These are phyloP conservation scores for Penicillium paxilli DNA, from an alignment of 495 filamentous ascomycete genomes.

Conservation along the genomic window DNA sequence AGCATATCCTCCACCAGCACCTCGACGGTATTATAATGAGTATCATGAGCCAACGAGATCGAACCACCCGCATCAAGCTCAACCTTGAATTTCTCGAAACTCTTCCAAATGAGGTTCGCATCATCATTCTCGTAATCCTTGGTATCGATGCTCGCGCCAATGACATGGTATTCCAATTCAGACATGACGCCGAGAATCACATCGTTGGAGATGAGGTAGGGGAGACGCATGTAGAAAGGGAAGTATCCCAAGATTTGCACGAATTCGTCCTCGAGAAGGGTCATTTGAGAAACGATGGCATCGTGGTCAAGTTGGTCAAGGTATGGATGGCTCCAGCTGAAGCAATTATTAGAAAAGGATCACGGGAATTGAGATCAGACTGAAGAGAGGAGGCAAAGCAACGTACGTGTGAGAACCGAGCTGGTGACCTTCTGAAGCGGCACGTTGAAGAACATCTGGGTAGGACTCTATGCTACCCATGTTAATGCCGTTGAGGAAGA, in stretches of 20 bases:
- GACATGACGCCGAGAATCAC: slow-evolving; percentile 30
- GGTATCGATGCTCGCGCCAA: slow-evolving; percentile 45
- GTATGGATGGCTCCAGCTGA: slow-evolving; percentile 60
- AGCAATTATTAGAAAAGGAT: not conserved
- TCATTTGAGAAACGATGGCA: slow-evolving; percentile 62
- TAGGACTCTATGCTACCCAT: slow-evolving; percentile 54
- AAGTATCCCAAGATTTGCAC: slow-evolving; percentile 67
- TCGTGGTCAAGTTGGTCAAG: slow-evolving; percentile 51
- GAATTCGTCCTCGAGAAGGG: slow-evolving; percentile 68
- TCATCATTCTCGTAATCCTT: slow-evolving; percentile 43
- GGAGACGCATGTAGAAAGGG: slow-evolving; percentile 68
- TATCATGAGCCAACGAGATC: slow-evolving; percentile 48
- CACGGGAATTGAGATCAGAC: not conserved
- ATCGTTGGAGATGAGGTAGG: slow-evolving; percentile 36
- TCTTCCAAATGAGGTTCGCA: slow-evolving; percentile 20
- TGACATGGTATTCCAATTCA: slow-evolving; percentile 42
- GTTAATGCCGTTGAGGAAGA: slow-evolving; percentile 72
- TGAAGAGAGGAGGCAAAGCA: not conserved
- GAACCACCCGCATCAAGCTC: slow-evolving; percentile 31
- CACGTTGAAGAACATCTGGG: slow-evolving; percentile 60
- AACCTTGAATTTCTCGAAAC: slow-evolving; percentile 29
- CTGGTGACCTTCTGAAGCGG: slow-evolving; percentile 65
- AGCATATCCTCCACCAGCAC: slow-evolving; percentile 39
- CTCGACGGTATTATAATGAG: slow-evolving; percentile 41
- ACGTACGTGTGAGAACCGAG: slow-evolving; percentile 73